phyloP scores from a whole-genome alignment of 1,139 yeast species.

The Dujonia santamariae region DNA sequence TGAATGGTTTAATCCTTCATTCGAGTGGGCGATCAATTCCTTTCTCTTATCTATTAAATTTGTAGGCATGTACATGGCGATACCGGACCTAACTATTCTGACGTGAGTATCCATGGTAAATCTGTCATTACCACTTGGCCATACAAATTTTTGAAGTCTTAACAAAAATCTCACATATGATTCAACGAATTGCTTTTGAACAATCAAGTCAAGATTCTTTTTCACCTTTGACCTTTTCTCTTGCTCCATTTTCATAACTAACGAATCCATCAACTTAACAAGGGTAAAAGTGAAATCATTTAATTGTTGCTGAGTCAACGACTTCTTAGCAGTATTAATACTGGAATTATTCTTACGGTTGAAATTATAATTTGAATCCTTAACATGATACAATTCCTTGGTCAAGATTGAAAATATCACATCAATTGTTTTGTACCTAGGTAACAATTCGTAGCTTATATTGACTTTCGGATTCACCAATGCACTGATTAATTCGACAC shows the following conservation, averaged over 20 bases:
- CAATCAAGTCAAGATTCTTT: conserved; percentile 2
- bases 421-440: conserved; percentile 27
- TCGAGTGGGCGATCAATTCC: conserved; percentile 4
- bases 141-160: conserved; percentile 22
- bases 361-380: conserved; percentile 28
- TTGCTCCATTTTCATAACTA: conserved; percentile 10
- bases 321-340: conserved; percentile 19
- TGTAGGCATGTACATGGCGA: conserved; percentile 28
- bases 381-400: conserved; percentile 34
- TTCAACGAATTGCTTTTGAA: conserved; percentile 18
- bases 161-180: conserved; percentile 24
- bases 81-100: conserved; percentile 27
- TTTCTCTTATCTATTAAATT: conserved; percentile 14
- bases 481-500: conserved; percentile 22
- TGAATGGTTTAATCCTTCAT: conserved; percentile 5
- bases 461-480: conserved; percentile 20
- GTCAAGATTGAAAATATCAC: conserved; percentile 29
- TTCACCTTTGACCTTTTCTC: neutral
- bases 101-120: conserved; percentile 19
- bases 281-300: conserved; percentile 13
- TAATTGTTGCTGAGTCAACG: conserved; percentile 25
- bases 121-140: conserved; percentile 19
- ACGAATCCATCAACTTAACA: conserved; percentile 19
- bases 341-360: conserved; percentile 12
- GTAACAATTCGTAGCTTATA: conserved; percentile 14